Conservation (phyloP, 371 early-diverging fungal species). For the Mucor indicus region DNA sequence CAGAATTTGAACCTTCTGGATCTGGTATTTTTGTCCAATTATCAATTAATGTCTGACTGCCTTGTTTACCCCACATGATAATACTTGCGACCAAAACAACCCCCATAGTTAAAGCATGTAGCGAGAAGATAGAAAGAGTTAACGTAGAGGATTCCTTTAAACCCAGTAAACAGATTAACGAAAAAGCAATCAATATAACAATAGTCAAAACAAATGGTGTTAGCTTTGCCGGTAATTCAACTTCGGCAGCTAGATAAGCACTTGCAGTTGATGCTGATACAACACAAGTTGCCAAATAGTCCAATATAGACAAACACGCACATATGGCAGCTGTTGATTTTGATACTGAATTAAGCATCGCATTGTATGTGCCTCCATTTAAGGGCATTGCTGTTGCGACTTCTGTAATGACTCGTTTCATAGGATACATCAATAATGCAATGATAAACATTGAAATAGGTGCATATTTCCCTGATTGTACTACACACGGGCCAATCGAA, state of each 20-base stretch:
- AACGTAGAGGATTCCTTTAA: constrained; percentile 46
- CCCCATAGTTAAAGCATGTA: constrained; percentile 39
- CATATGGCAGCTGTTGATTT: constrained; percentile 49
- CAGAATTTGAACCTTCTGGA: constrained; percentile 25
- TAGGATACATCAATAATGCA: constrained; percentile 47
- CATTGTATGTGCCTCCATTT: constrained; percentile 58
- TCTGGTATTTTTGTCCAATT: constrained; percentile 41
- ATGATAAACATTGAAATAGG: constrained; percentile 52
- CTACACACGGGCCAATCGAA: constrained; percentile 44
- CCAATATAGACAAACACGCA: constrained; percentile 47
- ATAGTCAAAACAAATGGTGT: constrained; percentile 42
- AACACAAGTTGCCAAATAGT: constrained; percentile 54
- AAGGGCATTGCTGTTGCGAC: constrained; percentile 48
- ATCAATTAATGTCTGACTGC: constrained; percentile 30
- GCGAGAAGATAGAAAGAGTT: constrained; percentile 35
- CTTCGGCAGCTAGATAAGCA: constrained; percentile 49
- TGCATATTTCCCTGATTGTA: constrained; percentile 51
- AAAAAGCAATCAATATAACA: constrained; percentile 36
- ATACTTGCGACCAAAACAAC: constrained; percentile 41
- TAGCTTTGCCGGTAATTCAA: constrained; percentile 21
- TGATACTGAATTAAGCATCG: constrained; percentile 43
- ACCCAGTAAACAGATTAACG: constrained; percentile 34
- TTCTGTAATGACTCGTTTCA: constrained; percentile 50
- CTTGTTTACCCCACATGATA: constrained; percentile 32
- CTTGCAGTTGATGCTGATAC: constrained; percentile 57